Evolutionary conservation across 2,329 filamentous ascomycete species (phyloP).

Genomic region (Fusarium sp.): DNA sequence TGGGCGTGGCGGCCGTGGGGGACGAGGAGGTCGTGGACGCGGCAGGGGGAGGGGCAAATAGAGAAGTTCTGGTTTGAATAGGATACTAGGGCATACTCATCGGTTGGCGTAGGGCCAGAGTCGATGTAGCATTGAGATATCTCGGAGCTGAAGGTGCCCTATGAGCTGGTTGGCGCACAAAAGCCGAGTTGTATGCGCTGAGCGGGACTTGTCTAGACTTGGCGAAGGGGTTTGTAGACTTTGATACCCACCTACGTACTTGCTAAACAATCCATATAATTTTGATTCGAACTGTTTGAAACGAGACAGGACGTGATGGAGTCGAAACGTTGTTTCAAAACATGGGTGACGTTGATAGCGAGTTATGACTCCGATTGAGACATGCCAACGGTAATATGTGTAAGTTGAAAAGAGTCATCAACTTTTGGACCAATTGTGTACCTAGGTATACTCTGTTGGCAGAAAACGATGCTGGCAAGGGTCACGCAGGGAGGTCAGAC

Average conservation of each 20-base stretch:
- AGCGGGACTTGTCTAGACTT: slow-evolving; percentile 34
- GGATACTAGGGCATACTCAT: slow-evolving; percentile 1
- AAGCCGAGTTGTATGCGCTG: slow-evolving; percentile 24
- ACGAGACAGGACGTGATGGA: slow-evolving; percentile 13
- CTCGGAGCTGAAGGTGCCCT: slow-evolving; percentile 23
- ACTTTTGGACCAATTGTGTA: background rate
- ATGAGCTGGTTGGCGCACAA: slow-evolving; percentile 41
- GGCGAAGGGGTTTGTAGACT: slow-evolving; percentile 33
- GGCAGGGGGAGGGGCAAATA: slow-evolving; percentile 50
- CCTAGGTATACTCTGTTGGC: background rate
- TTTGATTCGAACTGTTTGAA: slow-evolving; percentile 32
- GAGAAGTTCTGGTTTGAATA: slow-evolving; percentile 14
- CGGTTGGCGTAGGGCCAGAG: slow-evolving; percentile 23
- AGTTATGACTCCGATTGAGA: background rate
- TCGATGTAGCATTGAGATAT: slow-evolving; percentile 28
- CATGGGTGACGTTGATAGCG: background rate
- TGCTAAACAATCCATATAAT: slow-evolving; percentile 12
- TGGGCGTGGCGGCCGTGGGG: slow-evolving; percentile 45
- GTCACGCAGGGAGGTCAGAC: slow-evolving; percentile 11
- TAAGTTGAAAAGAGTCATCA: background rate
- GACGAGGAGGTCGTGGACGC: slow-evolving; percentile 49
- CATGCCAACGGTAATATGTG: background rate
- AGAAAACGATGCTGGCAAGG: slow-evolving; percentile 10
- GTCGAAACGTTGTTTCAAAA: slow-evolving; percentile 5
- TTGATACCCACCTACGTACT: slow-evolving; percentile 44